These are phyloP conservation scores for Collybia nuda DNA, from an alignment of 768 basidiomycete species.

Conservation along the genomic window DNA sequence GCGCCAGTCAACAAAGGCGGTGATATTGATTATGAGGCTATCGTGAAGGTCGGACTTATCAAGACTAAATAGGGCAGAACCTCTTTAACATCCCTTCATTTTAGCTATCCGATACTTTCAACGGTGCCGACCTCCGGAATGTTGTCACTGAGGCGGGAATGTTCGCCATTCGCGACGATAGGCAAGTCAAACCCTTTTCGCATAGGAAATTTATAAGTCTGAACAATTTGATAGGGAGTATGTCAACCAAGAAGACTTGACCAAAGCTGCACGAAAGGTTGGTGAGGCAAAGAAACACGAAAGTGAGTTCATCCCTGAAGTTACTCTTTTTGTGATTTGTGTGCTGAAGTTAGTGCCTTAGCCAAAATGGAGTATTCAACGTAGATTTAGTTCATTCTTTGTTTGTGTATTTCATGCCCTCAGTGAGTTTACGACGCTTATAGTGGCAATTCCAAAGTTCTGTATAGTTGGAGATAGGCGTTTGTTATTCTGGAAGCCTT, in stretches of 20 bases:
- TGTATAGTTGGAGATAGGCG: no score
- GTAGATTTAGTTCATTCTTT: conserved; percentile 22
- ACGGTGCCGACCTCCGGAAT: conserved; percentile 95
- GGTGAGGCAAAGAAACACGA: conserved; percentile 98
- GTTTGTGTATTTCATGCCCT: conserved; percentile 9
- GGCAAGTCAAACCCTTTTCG: conserved; percentile 41
- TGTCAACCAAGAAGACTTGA: conserved; percentile 91
- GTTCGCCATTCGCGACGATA: conserved; percentile 97
- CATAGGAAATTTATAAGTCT: neutral
- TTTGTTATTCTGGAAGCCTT: no score
- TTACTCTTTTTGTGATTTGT: neutral
- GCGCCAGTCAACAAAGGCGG: conserved; percentile 92
- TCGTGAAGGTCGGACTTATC: conserved; percentile 73
- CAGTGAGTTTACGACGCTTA: neutral
- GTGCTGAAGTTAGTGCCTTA: conserved; percentile 15
- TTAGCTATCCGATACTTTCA: conserved; percentile 87
- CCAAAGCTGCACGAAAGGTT: conserved; percentile 94
- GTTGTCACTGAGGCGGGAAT: conserved; percentile 96
- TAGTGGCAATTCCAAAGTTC: no score
- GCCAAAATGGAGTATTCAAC: conserved; percentile 57
- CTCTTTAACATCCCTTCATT: conserved; percentile 3
- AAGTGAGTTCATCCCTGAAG: conserved; percentile 51
- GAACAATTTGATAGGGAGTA: conserved; percentile 61
- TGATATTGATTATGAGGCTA: conserved; percentile 96
- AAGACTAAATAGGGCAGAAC: neutral